phyloP scores from a whole-genome alignment of 2,329 filamentous ascomycete genomes.

The Penicillium verrucosum region DNA sequence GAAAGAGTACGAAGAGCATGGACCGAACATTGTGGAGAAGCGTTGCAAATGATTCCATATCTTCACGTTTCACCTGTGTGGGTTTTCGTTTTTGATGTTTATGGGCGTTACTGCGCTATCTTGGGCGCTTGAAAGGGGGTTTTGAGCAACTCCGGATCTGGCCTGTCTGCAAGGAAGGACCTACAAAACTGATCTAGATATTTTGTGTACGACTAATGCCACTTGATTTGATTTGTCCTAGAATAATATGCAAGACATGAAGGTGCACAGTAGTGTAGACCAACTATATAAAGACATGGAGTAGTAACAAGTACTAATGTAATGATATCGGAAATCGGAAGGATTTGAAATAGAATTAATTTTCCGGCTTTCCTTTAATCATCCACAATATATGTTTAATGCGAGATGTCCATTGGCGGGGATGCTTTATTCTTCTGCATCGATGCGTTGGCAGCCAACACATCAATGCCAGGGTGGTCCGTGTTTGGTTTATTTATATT shows the following conservation, averaged over 20 bases:
- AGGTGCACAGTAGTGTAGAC: neutral
- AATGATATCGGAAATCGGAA: neutral
- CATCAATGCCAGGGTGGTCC: conserved; percentile 22
- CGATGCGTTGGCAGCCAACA: conserved; percentile 19
- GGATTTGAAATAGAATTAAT: neutral
- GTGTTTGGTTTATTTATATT: conserved; percentile 25
- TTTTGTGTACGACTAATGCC: conserved; percentile 14
- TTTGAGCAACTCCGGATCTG: conserved; percentile 10
- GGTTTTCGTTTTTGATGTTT: conserved; percentile 3
- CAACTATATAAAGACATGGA: neutral
- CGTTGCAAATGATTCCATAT: conserved; percentile 68
- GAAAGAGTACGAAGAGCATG: conserved; percentile 98
- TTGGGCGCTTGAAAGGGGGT: conserved; percentile 4
- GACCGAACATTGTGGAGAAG: conserved; percentile 86
- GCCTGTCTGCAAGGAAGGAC: conserved; percentile 8
- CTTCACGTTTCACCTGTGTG: neutral
- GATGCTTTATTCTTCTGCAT: neutral
- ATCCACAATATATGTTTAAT: neutral
- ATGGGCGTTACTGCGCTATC: conserved; percentile 11
- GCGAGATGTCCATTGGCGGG: neutral
- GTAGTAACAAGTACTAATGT: neutral
- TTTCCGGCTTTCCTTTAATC: neutral
- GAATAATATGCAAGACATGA: neutral
- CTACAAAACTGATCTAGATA: conserved; percentile 13
- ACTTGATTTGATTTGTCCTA: conserved; percentile 4